Base-by-base conservation (phyloP, 2,329 filamentous ascomycete genomes). In the Huntiella savannae region DNA sequence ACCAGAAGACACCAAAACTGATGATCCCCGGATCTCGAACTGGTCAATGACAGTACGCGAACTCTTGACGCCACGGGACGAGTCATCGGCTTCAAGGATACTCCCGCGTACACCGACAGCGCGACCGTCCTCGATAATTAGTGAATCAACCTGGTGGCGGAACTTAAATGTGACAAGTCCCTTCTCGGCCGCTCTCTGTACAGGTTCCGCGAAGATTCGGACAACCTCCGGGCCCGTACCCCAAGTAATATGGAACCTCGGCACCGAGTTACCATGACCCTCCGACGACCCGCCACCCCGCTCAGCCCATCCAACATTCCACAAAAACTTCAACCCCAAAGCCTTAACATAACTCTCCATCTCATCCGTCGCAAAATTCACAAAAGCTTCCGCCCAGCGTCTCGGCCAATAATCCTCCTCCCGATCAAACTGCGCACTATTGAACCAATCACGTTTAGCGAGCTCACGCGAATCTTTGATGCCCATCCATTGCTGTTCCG, bases 201-300 rank as follows among this genome's bases (percentile, higher is more conserved):
- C 70, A 1, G 74, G 74, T 44, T 75, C 70, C 2, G 58, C 62
- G 53, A 77, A 77, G 3, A 72, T 62, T 12, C 70, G 61, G 43
- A 77, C 72, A 1, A 76, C 63, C 55, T 75, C 73, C 3, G 73
- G 73, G 0, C 74, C 74, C 0, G 71, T 69, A 2, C 74, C 73
- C 74, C 73, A 78, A 0, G 70, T 69, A 28, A 77, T 49, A 54
- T 78, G 73, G 54, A 78, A 77, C n/a, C 74, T 57, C 2, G 74
- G 74, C 1, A 77, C 73, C 10, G 70, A 71, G 55, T 77, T 77
- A 4, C 74, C 74, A 53, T 77, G 73, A 2, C 73, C 72, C 3
- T 69, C 66, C 0, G 72, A 68, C 0, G 57, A 55, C 0, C 73
- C 73, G 47, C 66, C 66, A 2, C 74, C 74, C 4, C 73, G 62